phyloP scores from a whole-genome alignment of 2,329 filamentous ascomycete genomes.

The Corniculantispora saksenae region DNA sequence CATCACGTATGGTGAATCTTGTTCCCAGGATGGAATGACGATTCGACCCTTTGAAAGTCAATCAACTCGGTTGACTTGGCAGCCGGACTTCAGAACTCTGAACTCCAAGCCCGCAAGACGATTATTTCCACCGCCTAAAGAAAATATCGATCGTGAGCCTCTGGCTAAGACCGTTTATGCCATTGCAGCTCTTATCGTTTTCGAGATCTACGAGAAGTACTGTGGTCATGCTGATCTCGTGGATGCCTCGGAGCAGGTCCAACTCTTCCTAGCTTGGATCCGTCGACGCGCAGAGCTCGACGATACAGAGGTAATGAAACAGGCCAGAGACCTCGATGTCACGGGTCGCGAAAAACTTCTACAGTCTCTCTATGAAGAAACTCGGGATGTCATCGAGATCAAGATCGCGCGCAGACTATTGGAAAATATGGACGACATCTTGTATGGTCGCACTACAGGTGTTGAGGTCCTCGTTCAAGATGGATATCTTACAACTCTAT shows the following conservation, averaged over 20 bases:
- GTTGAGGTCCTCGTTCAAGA: neutral
- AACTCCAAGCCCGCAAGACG: neutral
- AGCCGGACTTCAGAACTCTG: neutral
- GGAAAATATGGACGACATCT: neutral
- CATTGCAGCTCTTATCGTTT: neutral
- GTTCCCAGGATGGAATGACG: slow-evolving; percentile 22
- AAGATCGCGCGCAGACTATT: neutral
- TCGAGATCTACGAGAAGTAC: neutral
- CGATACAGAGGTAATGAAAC: neutral
- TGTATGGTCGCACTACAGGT: neutral
- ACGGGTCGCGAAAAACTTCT: neutral
- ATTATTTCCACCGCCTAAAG: neutral
- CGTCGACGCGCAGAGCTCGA: neutral
- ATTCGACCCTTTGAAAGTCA: neutral
- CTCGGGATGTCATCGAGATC: neutral
- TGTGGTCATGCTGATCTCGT: too few relatives aligned
- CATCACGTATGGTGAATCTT: slow-evolving; percentile 24
- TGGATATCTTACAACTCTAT: neutral
- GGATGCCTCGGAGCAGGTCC: neutral
- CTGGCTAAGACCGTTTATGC: neutral
- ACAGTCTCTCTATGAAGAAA: neutral
- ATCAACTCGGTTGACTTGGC: too few relatives aligned
- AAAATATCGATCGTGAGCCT: too few relatives aligned
- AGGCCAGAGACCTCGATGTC: too few relatives aligned
- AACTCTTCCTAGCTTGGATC: neutral